phyloP scores from a whole-genome alignment of 768 basidiomycete species.

The Suillus subaureus region DNA sequence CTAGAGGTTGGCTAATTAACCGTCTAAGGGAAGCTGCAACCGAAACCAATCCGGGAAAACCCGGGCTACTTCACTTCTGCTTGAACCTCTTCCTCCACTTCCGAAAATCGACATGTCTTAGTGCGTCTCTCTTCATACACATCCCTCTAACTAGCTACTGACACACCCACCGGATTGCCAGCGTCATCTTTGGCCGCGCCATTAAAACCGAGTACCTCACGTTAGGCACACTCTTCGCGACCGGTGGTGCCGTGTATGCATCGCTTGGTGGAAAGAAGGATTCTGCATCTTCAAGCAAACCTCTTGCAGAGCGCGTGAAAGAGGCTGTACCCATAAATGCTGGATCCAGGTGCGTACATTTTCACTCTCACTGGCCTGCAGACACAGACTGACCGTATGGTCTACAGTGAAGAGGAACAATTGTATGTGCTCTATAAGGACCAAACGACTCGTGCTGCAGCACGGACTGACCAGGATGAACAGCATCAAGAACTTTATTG shows the following conservation, averaged over 20 bases:
- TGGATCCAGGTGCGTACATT: constrained; percentile 61
- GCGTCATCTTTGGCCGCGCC: constrained; percentile 77
- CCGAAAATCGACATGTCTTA: constrained; percentile 44
- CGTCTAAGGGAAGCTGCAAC: no score
- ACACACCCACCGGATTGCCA: constrained; percentile 29
- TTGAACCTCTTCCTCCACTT: constrained; percentile 9
- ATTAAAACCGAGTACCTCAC: constrained; percentile 83
- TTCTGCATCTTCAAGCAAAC: constrained; percentile 39
- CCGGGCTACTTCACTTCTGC: constrained; percentile 23
- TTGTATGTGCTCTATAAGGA: constrained; percentile 58
- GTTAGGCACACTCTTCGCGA: constrained; percentile 64
- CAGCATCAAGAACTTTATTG: constrained; percentile 81
- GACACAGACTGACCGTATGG: constrained; percentile 14
- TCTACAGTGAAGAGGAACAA: constrained; percentile 74
- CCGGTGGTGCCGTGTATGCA: constrained; percentile 54
- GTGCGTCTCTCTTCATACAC: constrained; percentile 29
- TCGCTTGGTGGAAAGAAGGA: constrained; percentile 60
- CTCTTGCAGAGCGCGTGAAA: constrained; percentile 59
- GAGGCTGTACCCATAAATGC: constrained; percentile 65
- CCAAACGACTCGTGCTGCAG: constrained; percentile 24
- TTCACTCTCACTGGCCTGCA: background rate
- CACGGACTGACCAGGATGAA: constrained; percentile 49
- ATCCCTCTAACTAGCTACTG: constrained; percentile 8
- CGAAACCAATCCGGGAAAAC: constrained; percentile 21
- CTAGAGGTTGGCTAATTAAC: background rate